phyloP scores from a whole-genome alignment of 1,284 basidiomycete genomes.

The Irpex rosettiformis region DNA sequence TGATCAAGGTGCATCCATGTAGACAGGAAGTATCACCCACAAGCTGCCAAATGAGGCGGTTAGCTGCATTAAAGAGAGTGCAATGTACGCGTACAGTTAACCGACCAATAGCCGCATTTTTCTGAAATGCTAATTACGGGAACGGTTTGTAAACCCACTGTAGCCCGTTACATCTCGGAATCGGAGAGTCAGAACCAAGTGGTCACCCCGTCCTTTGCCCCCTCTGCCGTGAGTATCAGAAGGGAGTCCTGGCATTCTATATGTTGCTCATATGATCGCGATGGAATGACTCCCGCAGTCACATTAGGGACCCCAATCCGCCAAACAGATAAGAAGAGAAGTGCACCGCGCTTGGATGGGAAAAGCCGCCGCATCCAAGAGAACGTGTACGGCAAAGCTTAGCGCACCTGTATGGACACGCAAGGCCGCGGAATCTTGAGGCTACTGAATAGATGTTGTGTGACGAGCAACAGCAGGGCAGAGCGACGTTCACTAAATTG shows the following conservation, averaged over 20 bases:
- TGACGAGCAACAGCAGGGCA: background rate
- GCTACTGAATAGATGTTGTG: background rate
- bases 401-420: too few relatives aligned
- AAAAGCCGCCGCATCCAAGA: background rate
- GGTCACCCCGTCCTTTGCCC: background rate
- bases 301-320: background rate
- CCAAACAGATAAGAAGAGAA: background rate
- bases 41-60: too few relatives aligned
- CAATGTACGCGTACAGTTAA: too few relatives aligned
- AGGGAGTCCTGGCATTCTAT: background rate
- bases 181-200: background rate
- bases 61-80: too few relatives aligned
- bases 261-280: background rate
- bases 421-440: too few relatives aligned
- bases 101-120: too few relatives aligned
- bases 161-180: too few relatives aligned
- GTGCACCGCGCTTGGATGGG: background rate
- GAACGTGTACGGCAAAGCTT: background rate
- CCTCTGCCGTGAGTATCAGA: background rate
- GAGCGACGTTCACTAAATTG: background rate
- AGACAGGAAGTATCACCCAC: too few relatives aligned
- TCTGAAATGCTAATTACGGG: too few relatives aligned
- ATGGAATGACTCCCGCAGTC: background rate
- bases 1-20: too few relatives aligned
- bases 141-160: too few relatives aligned